These are phyloP conservation scores for Carex pumila DNA, from an alignment of 176 grass and related monocot genomes.

Conservation along the genomic window DNA sequence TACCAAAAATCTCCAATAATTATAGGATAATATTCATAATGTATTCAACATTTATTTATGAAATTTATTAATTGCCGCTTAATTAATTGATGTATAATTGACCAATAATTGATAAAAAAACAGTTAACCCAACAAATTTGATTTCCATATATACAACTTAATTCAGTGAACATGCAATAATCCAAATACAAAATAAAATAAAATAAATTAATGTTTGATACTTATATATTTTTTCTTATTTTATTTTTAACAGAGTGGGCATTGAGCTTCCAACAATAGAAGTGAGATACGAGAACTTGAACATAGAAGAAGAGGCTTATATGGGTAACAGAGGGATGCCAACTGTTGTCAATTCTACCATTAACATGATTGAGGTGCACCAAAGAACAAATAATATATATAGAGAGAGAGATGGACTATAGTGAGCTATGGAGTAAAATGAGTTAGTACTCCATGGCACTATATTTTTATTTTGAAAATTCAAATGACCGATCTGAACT, in stretches of 20 bases:
- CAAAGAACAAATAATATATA: background rate
- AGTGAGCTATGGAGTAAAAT: too few species aligned
- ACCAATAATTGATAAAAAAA: too few species aligned
- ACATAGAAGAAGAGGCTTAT: constrained; percentile 17
- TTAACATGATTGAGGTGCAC: constrained; percentile 24
- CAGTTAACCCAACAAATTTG: background rate
- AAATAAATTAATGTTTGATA: background rate
- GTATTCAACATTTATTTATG: too few species aligned
- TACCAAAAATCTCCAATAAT: too few species aligned
- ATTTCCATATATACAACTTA: background rate
- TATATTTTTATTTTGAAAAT: too few species aligned
- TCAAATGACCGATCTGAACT: too few species aligned
- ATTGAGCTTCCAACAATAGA: constrained; percentile 29
- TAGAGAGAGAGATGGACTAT: too few species aligned
- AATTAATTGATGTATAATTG: too few species aligned
- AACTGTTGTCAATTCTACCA: constrained; percentile 11
- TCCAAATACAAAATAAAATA: background rate
- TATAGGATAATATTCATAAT: too few species aligned
- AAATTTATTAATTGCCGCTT: too few species aligned
- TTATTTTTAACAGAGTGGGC: constrained; percentile 12
- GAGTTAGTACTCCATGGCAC: too few species aligned
- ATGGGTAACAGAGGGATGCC: constrained; percentile 24
- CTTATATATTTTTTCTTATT: background rate
- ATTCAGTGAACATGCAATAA: background rate
- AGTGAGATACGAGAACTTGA: constrained; percentile 26